Evolutionary conservation across 495 filamentous ascomycete species (phyloP).

Genomic region (Poronia punctata): DNA sequence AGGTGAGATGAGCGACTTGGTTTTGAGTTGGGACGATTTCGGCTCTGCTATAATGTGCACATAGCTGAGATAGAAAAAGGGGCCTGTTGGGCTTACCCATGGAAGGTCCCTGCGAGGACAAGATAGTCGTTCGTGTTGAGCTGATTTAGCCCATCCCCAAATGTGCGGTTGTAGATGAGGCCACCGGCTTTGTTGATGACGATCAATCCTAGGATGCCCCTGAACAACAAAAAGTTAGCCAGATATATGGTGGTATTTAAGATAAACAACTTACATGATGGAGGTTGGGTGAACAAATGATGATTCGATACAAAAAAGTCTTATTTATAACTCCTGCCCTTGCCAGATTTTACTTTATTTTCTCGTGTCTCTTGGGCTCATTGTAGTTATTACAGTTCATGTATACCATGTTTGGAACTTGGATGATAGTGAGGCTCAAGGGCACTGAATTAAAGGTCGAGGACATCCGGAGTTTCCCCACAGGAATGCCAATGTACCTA

Average conservation of each 20-base stretch:
- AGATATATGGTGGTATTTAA: neutral
- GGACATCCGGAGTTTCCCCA: constrained; percentile 6
- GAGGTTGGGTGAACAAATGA: neutral
- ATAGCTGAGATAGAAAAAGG: neutral
- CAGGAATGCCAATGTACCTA: no score
- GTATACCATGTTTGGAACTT: no score
- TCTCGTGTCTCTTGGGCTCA: neutral
- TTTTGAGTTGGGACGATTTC: no score
- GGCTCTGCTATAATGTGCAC: no score
- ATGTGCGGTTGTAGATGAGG: constrained; percentile 89
- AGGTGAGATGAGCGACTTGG: neutral
- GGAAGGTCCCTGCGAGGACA: constrained; percentile 96
- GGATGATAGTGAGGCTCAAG: neutral
- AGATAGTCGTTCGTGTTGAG: constrained; percentile 91
- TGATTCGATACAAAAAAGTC: neutral
- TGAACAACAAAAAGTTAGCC: constrained; percentile 28
- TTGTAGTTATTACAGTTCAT: no score
- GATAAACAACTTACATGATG: constrained; percentile 6
- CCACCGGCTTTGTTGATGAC: constrained; percentile 98
- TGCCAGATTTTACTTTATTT: neutral
- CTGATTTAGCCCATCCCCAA: constrained; percentile 74
- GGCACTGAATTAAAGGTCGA: neutral
- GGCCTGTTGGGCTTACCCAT: no score
- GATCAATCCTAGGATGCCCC: constrained; percentile 88
- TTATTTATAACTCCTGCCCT: neutral